Conservation (phyloP, 495 filamentous ascomycete species). For the Paragyromitra xinjiangensis region DNA sequence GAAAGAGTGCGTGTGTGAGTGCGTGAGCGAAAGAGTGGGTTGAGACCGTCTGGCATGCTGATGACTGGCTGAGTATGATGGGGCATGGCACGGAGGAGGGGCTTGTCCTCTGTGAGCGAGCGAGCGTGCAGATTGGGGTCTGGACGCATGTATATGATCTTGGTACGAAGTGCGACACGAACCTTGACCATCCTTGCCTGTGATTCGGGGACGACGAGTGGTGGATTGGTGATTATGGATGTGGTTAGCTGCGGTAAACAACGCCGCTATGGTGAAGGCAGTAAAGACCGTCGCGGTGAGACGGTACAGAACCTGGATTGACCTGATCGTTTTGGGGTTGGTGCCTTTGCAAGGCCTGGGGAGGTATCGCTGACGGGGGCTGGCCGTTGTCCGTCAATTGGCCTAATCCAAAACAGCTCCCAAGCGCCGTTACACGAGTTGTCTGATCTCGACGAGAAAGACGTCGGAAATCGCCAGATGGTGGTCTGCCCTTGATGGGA, state of each 20-base stretch:
- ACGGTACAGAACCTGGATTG: constrained; percentile 47
- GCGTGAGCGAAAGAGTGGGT: neutral
- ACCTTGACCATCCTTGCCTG: constrained; percentile 30
- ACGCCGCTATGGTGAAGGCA: constrained; percentile 36
- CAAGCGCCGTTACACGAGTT: constrained; percentile 53
- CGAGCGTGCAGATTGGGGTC: constrained; percentile 51
- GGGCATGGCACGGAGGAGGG: constrained; percentile 14
- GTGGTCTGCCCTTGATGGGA: constrained; percentile 40
- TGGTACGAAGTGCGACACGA: constrained; percentile 52
- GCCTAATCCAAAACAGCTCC: constrained; percentile 50
- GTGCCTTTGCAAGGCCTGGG: constrained; percentile 31
- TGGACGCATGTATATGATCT: constrained; percentile 52
- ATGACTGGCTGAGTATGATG: constrained; percentile 38
- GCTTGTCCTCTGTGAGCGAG: constrained; percentile 23
- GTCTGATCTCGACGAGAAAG: constrained; percentile 45
- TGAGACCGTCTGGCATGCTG: constrained; percentile 35
- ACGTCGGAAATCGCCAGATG: constrained; percentile 41
- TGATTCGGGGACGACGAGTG: constrained; percentile 34
- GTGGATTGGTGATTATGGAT: constrained; percentile 21
- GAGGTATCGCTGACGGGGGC: constrained; percentile 45
- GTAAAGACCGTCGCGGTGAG: constrained; percentile 43
- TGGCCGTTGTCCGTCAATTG: constrained; percentile 48
- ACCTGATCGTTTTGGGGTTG: constrained; percentile 41
- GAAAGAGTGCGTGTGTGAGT: constrained; percentile 29
- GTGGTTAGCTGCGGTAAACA: constrained; percentile 24